Percentiles rank a stretch among this genome's conserved stretches.
These are phyloP conservation scores for Geopyxis carbonaria DNA, from an alignment of 495 filamentous ascomycete species.

Conservation along the genomic window DNA sequence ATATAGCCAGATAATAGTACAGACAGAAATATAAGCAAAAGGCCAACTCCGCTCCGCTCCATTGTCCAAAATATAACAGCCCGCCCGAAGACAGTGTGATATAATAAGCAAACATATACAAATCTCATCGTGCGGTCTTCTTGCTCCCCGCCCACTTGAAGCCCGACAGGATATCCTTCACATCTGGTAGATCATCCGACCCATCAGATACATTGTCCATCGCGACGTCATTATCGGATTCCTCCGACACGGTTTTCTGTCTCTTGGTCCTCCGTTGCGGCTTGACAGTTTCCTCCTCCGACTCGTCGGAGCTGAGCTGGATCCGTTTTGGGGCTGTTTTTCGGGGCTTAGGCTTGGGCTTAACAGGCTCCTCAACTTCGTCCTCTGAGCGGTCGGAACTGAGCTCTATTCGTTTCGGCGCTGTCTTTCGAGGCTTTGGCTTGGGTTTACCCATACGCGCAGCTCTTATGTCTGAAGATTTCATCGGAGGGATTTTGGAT, in stretches of 20 bases:
- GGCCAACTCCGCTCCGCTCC: too few species aligned
- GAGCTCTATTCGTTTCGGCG: background rate
- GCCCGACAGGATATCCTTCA: background rate
- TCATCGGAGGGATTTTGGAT: background rate
- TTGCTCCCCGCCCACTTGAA: background rate
- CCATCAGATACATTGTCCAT: background rate
- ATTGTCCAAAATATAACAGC: too few species aligned
- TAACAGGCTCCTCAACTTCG: conserved; percentile 1
- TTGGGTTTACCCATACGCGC: too few species aligned
- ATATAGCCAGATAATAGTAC: too few species aligned
- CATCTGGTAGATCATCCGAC: background rate
- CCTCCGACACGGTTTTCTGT: too few species aligned
- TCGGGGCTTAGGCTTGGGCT: background rate
- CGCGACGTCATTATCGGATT: background rate
- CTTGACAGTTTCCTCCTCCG: too few species aligned
- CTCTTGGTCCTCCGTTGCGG: too few species aligned
- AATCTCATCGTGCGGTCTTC: background rate
- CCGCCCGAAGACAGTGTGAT: too few species aligned
- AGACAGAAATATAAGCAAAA: too few species aligned
- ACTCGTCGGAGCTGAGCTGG: background rate
- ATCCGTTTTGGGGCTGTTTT: background rate
- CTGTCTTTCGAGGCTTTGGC: background rate
- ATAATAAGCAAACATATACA: too few species aligned
- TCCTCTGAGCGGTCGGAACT: background rate
- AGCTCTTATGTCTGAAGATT: background rate